Conservation (phyloP, 805 yeast genomes). For the Suhomyces sp. region DNA sequence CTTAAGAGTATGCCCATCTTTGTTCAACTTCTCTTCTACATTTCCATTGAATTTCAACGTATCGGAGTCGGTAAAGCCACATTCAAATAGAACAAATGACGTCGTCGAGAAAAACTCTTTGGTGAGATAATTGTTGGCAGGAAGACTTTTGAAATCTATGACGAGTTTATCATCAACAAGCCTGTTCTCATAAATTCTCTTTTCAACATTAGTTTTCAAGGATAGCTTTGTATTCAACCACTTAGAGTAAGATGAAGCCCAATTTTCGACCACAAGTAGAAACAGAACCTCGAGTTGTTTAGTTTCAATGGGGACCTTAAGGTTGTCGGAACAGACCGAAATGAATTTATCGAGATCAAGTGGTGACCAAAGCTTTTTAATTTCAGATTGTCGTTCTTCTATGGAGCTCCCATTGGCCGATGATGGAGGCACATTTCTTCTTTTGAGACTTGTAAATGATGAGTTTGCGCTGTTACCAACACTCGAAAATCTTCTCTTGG, state of each 20-base stretch:
- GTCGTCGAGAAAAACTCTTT: conserved; percentile 37
- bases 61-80: conserved; percentile 40
- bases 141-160: conserved; percentile 41
- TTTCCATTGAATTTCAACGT: conserved; percentile 5
- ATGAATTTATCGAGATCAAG: conserved; percentile 37
- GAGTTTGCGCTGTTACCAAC: conserved; percentile 2
- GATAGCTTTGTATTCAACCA: conserved; percentile 50
- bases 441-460: conserved; percentile 12
- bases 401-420: conserved; percentile 10
- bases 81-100: conserved; percentile 48
- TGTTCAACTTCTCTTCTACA: conserved; percentile 29
- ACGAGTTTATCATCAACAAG: conserved; percentile 24
- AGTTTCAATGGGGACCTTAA: conserved; percentile 20
- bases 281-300: conserved; percentile 29
- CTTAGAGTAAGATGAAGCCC: conserved; percentile 44
- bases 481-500: conserved; percentile 18
- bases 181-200: conserved; percentile 22
- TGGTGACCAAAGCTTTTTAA: conserved; percentile 48
- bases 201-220: conserved; percentile 29
- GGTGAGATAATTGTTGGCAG: conserved; percentile 33
- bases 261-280: conserved; percentile 46
- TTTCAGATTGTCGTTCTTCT: conserved; percentile 28
- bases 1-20: conserved; percentile 35
- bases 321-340: conserved; percentile 22
- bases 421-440: conserved; percentile 9